Evolutionary conservation across 2,329 filamentous ascomycete species (phyloP).

Genomic region (Hypoxylon rubiginosum): DNA sequence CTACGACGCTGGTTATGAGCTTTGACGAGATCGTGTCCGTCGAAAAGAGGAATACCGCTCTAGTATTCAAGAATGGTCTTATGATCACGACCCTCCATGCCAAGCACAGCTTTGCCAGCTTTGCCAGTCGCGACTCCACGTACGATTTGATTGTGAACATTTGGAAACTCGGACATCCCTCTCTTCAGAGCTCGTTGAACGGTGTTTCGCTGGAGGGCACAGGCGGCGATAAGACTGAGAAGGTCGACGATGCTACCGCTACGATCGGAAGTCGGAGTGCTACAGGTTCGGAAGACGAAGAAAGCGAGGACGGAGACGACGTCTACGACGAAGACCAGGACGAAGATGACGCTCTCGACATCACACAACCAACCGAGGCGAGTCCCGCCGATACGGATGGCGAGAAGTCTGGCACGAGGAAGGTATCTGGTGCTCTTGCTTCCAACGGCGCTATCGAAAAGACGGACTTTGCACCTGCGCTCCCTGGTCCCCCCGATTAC

Average conservation of each 20-base stretch:
- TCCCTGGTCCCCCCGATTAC: conserved; percentile 72
- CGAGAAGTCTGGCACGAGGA: conserved; percentile 76
- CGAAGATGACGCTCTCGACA: conserved; percentile 69
- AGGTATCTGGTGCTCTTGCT: conserved; percentile 73
- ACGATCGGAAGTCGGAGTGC: conserved; percentile 64
- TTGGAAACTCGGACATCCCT: conserved; percentile 96
- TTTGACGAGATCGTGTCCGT: conserved; percentile 98
- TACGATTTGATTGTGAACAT: conserved; percentile 98
- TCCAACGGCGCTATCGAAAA: conserved; percentile 65
- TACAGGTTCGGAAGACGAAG: conserved; percentile 69
- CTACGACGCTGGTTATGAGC: conserved; percentile 96
- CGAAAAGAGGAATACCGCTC: conserved; percentile 94
- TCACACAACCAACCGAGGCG: conserved; percentile 56
- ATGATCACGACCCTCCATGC: conserved; percentile 97
- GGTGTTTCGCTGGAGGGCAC: conserved; percentile 85
- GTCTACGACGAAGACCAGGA: conserved; percentile 85
- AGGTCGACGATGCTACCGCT: conserved; percentile 70
- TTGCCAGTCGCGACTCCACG: conserved; percentile 93
- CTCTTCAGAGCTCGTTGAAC: conserved; percentile 90
- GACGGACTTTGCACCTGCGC: conserved; percentile 61
- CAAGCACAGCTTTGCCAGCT: conserved; percentile 94
- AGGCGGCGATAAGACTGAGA: conserved; percentile 92
- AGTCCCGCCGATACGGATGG: conserved; percentile 64
- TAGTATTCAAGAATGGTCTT: conserved; percentile 96
- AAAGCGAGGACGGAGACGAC: conserved; percentile 79